Percentiles rank a stretch among this genome's conserved stretches.
phyloP scores from a whole-genome alignment of 2,329 filamentous ascomycete species.

The Niveomyces coronatus region DNA sequence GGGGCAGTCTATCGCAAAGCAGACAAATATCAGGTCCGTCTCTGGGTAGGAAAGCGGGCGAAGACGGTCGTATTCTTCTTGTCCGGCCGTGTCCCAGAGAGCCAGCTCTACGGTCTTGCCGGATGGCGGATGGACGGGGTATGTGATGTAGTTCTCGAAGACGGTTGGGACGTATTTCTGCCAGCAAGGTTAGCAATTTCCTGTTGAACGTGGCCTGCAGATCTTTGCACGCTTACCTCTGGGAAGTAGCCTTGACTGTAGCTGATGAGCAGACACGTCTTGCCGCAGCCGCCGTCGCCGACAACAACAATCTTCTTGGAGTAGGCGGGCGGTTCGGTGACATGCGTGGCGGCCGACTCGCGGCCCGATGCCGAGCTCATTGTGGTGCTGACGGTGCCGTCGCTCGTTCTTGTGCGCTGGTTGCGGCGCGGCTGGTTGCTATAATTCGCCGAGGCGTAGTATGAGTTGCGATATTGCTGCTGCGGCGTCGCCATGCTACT shows the following conservation, averaged over 20 bases:
- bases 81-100: conserved; percentile 95
- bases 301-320: conserved; percentile 99
- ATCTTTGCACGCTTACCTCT: conserved; percentile 57
- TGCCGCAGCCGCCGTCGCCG: conserved; percentile 94
- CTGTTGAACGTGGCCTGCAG: conserved; percentile 3
- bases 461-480: conserved; percentile 45
- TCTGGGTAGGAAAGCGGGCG: conserved; percentile 95
- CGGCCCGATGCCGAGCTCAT: conserved; percentile 65
- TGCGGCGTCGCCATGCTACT: conserved; percentile 44
- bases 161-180: conserved; percentile 99
- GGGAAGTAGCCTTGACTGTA: conserved; percentile 98
- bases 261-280: conserved; percentile 96
- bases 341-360: conserved; percentile 70
- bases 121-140: conserved; percentile 75
- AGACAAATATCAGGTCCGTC: conserved; percentile 95
- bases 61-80: conserved; percentile 96
- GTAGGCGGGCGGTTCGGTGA: conserved; percentile 84
- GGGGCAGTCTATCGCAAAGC: conserved; percentile 97
- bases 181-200: conserved; percentile 5
- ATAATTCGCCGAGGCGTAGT: conserved; percentile 33
- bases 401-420: conserved; percentile 60
- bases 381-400: conserved; percentile 81
- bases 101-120: conserved; percentile 95
- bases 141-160: conserved; percentile 99
- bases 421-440: conserved; percentile 33